Percentiles rank a stretch among this genome's conserved stretches.
phyloP scores from a whole-genome alignment of 2,329 filamentous ascomycete genomes.

The Paracoccidioides brasiliensis region DNA sequence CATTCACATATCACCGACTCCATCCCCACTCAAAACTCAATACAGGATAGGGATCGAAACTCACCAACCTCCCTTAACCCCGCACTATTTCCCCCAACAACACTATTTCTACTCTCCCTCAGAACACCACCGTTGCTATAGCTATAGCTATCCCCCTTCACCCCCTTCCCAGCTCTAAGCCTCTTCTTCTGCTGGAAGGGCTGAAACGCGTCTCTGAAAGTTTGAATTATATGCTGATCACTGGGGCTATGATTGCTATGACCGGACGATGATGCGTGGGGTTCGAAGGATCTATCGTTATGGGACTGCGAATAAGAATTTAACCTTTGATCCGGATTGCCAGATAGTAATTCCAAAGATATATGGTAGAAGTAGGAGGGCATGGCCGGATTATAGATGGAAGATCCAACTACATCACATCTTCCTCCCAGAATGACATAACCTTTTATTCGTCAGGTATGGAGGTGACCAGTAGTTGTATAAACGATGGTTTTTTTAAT shows the following conservation, averaged over 20 bases:
- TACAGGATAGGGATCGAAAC: background rate
- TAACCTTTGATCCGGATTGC: background rate
- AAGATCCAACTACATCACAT: background rate
- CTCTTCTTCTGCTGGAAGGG: background rate
- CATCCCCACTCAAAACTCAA: background rate
- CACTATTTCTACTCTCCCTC: background rate
- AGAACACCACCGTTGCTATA: background rate
- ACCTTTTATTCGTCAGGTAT: too few relatives aligned
- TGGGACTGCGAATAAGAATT: too few relatives aligned
- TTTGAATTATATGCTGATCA: background rate
- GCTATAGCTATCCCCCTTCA: background rate
- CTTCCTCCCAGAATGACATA: background rate
- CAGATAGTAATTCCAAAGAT: slow-evolving; percentile 44
- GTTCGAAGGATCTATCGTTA: background rate
- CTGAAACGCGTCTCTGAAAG: background rate
- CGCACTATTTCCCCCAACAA: background rate
- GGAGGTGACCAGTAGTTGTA: too few relatives aligned
- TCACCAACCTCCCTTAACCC: background rate
- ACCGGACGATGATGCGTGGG: background rate
- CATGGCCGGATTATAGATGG: slow-evolving; percentile 31
- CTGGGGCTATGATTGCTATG: background rate
- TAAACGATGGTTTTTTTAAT: too few relatives aligned
- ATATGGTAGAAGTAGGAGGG: slow-evolving; percentile 53
- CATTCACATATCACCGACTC: background rate
- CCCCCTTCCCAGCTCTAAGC: background rate